A percentile compares a stretch with the other conserved stretches of the same genome.
Evolutionary conservation across 2,329 filamentous ascomycete genomes (phyloP).

Genomic region (Arthrobotrys sphaeroides): DNA sequence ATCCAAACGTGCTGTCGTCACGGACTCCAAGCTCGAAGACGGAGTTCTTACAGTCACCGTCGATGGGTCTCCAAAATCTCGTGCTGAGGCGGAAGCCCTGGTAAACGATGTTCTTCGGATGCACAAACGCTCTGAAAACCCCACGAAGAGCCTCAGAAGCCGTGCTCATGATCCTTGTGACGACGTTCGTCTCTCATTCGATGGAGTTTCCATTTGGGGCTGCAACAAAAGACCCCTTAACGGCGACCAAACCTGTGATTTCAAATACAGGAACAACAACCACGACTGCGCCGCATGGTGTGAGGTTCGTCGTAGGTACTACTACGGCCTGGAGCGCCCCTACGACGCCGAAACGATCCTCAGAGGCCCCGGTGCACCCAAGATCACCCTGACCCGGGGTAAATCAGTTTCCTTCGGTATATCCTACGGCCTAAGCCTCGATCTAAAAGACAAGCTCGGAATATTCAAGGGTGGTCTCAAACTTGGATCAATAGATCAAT

Average conservation of each 20-base stretch:
- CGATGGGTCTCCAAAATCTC: not conserved
- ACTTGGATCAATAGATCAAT: not conserved
- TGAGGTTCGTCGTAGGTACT: slow-evolving; percentile 13
- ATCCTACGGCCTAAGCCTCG: not conserved
- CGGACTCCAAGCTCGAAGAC: not conserved
- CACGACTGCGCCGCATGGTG: slow-evolving; percentile 7
- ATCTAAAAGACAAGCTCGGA: not conserved
- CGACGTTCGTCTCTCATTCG: not conserved
- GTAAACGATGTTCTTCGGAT: not conserved
- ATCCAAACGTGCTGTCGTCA: not conserved
- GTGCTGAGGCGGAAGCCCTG: not conserved
- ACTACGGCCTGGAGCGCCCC: slow-evolving; percentile 1
- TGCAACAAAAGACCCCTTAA: slow-evolving; percentile 6
- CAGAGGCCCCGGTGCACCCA: not conserved
- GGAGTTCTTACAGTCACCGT: slow-evolving; percentile 10
- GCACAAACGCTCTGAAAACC: not conserved
- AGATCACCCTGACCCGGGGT: not conserved
- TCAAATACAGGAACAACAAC: slow-evolving; percentile 10
- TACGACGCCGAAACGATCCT: not conserved
- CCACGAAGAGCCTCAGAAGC: not conserved
- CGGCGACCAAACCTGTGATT: not conserved
- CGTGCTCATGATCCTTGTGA: not conserved
- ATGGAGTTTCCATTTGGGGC: slow-evolving; percentile 10
- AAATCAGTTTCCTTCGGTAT: slow-evolving; percentile 3
- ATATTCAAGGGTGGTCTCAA: slow-evolving; percentile 3